A percentile compares a stretch with the other conserved stretches of the same genome.
These are phyloP conservation scores for Musa itinerans DNA, from an alignment of 176 grass and related monocot species.

Conservation along the genomic window DNA sequence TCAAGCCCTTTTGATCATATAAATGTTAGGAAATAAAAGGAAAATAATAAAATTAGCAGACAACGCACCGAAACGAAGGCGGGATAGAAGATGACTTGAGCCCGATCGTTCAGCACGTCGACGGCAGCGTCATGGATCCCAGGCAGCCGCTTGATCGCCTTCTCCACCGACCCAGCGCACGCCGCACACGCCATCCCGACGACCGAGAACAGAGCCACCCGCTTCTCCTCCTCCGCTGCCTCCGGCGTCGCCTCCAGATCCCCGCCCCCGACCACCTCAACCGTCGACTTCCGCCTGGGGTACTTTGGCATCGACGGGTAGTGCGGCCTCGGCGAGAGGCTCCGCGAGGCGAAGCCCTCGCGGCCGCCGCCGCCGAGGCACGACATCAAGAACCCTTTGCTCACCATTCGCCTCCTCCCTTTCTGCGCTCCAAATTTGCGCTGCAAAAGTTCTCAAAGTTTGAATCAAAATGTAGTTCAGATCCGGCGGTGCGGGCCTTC, in stretches of 20 bases:
- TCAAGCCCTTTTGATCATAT: not conserved
- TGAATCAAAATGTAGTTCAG: too few species aligned
- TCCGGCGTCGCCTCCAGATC: constrained; percentile 38
- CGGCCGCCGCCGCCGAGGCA: constrained; percentile 38
- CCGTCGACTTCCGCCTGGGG: constrained; percentile 19
- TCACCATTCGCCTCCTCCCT: too few species aligned
- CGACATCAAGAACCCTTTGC: constrained; percentile 19
- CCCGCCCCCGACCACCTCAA: not conserved
- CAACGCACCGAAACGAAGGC: constrained; percentile 68
- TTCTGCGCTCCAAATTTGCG: too few species aligned
- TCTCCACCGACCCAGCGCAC: constrained; percentile 86
- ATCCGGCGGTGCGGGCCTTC: too few species aligned
- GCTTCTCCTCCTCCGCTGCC: constrained; percentile 24
- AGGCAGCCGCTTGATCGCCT: constrained; percentile 81
- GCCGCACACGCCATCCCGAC: constrained; percentile 77
- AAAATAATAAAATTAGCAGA: not conserved
- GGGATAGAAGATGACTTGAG: constrained; percentile 75
- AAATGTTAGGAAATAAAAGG: constrained; percentile 11
- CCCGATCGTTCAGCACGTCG: constrained; percentile 67
- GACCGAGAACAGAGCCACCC: constrained; percentile 54
- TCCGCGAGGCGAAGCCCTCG: constrained; percentile 24
- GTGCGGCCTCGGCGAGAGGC: constrained; percentile 46
- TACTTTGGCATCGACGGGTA: constrained; percentile 69
- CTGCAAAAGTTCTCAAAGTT: too few species aligned
- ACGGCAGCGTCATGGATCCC: constrained; percentile 83